phyloP scores from a whole-genome alignment of 495 filamentous ascomycete genomes.

The Penicillium roqueforti region DNA sequence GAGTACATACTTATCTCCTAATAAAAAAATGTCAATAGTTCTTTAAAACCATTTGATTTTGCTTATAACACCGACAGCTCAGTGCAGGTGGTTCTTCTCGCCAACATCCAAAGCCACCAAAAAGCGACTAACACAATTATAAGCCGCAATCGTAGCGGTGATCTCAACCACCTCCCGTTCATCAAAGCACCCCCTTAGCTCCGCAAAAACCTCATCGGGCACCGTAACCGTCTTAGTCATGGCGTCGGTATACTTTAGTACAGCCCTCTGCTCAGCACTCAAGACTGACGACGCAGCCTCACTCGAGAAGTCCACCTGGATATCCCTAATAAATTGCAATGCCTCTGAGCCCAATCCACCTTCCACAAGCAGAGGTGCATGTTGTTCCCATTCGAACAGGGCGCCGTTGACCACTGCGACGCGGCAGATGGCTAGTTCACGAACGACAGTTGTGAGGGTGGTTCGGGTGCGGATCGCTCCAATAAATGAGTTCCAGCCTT shows the following conservation, averaged over 20 bases:
- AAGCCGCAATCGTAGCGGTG: constrained; percentile 72
- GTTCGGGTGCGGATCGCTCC: constrained; percentile 68
- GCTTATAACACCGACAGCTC: not conserved
- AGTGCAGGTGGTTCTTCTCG: constrained; percentile 43
- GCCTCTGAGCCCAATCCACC: constrained; percentile 49
- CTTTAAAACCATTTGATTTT: not conserved
- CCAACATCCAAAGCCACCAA: constrained; percentile 79
- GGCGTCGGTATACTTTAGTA: constrained; percentile 67
- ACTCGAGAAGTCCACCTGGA: constrained; percentile 17
- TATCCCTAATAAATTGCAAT: constrained; percentile 40
- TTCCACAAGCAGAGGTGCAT: constrained; percentile 57
- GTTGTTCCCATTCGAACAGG: constrained; percentile 76
- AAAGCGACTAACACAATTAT: constrained; percentile 85
- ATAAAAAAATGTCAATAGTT: not conserved
- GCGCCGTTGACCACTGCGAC: constrained; percentile 71
- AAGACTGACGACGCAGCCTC: constrained; percentile 31
- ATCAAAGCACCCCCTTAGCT: constrained; percentile 53
- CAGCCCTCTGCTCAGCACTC: constrained; percentile 57
- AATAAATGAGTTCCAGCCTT: constrained; percentile 80
- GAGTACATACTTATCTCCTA: no score
- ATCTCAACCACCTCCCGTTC: constrained; percentile 74
- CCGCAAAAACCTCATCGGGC: constrained; percentile 56
- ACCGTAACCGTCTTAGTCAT: constrained; percentile 68
- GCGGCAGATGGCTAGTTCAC: constrained; percentile 70
- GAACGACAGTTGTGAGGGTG: constrained; percentile 51